These are phyloP conservation scores for Aspergillus ostianus DNA, from an alignment of 495 filamentous ascomycete species.

Conservation along the genomic window DNA sequence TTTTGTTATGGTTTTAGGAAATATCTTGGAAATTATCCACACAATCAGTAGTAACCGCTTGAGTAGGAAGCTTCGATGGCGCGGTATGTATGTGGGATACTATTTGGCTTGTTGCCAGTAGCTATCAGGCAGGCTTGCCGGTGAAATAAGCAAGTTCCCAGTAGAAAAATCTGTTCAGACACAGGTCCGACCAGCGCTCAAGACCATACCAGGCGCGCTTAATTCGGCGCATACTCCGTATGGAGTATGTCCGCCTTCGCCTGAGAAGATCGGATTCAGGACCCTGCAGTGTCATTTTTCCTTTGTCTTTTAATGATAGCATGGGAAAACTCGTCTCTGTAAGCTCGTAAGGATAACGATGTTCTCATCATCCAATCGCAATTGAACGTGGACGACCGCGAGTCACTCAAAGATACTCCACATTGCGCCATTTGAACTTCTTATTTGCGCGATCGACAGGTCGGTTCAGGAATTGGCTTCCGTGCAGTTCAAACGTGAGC, in stretches of 20 bases:
- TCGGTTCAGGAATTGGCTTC: constrained; percentile 79
- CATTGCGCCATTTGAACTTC: constrained; percentile 80
- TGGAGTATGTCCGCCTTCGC: no score
- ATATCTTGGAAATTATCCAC: neutral
- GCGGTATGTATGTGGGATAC: neutral
- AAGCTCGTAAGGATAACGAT: neutral
- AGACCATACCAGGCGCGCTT: neutral
- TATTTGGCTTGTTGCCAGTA: neutral
- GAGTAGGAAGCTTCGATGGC: neutral
- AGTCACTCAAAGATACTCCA: constrained; percentile 58
- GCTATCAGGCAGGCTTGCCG: neutral
- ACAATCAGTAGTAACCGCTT: neutral
- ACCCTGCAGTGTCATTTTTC: no score
- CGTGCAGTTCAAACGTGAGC: constrained; percentile 83
- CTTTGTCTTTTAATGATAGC: neutral
- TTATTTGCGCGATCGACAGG: constrained; percentile 82
- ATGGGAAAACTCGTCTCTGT: neutral
- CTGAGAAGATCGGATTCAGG: no score
- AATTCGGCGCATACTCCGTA: neutral
- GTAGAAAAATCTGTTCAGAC: neutral
- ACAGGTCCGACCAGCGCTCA: neutral
- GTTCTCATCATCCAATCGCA: neutral
- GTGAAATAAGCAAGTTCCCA: neutral
- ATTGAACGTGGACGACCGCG: no score
- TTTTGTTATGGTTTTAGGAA: neutral